A percentile compares a stretch with the other conserved stretches of the same genome.
Conservation (phyloP, 2,329 filamentous ascomycete species). For the Lomentospora prolificans region DNA sequence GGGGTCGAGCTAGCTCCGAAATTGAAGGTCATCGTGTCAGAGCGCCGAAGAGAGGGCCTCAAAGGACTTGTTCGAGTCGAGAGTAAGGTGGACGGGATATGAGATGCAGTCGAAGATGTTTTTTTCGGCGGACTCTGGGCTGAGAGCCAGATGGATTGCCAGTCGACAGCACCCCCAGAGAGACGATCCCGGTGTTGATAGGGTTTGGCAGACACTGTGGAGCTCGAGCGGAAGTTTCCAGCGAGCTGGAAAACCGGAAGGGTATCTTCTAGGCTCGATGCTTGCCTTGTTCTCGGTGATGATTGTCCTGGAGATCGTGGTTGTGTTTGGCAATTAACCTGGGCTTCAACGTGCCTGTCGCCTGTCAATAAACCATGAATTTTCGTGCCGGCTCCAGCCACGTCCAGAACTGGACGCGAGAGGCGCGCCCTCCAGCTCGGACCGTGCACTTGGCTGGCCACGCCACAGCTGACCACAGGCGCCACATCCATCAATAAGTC, state of each 20-base stretch:
- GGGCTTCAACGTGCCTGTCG: not conserved
- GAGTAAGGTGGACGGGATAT: not conserved
- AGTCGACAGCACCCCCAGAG: not conserved
- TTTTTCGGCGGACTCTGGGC: not conserved
- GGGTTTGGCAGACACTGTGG: not conserved
- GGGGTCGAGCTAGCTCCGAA: conserved; percentile 23
- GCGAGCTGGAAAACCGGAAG: not conserved
- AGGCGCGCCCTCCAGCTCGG: not conserved
- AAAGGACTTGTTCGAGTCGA: not conserved
- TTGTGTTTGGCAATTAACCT: not conserved
- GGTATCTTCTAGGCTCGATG: not conserved
- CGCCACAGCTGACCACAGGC: not conserved
- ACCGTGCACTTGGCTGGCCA: not conserved
- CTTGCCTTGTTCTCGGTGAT: not conserved
- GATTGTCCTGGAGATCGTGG: not conserved
- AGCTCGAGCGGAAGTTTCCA: not conserved
- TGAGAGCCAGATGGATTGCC: not conserved
- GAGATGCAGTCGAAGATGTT: not conserved
- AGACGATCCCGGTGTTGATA: not conserved
- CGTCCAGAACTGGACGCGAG: not conserved
- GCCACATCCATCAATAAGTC: not conserved
- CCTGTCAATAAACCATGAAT: conserved; percentile 2
- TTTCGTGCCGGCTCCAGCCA: not conserved
- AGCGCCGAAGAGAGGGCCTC: not conserved
- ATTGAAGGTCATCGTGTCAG: conserved; percentile 26